Evolutionary conservation across 1,139 yeast genomes (phyloP).

Genomic region (Pichia sp.): DNA sequence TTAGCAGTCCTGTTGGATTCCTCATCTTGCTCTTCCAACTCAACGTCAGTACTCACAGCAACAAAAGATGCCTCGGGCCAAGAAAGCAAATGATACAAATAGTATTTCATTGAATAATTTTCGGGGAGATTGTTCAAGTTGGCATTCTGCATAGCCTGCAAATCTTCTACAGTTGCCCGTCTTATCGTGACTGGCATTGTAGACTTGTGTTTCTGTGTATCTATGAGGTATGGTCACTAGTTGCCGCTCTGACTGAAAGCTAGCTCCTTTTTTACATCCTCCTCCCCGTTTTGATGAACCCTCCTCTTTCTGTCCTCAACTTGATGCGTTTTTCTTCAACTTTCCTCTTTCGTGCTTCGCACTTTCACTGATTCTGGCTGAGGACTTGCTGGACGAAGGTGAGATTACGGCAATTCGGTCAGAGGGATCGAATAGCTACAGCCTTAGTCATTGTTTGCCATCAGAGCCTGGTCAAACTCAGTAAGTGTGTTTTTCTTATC

Average conservation of each 20-base stretch:
- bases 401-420: too few species aligned
- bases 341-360: not conserved
- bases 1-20: constrained; percentile 44
- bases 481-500: not conserved
- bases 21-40: constrained; percentile 30
- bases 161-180: constrained; percentile 79
- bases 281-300: constrained; percentile 1
- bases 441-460: not conserved
- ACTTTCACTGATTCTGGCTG: not conserved
- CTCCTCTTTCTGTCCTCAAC: not conserved
- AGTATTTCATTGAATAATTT: constrained; percentile 86
- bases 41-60: constrained; percentile 67
- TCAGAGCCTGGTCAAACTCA: too few species aligned
- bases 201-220: not conserved
- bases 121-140: constrained; percentile 92
- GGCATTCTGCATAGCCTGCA: constrained; percentile 95
- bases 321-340: not conserved
- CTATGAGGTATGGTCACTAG: not conserved
- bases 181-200: constrained; percentile 82
- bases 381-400: too few species aligned
- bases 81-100: constrained; percentile 85
- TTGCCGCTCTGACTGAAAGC: not conserved
- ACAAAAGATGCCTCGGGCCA: constrained; percentile 99
- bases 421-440: too few species aligned
- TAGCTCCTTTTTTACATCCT: not conserved